Evolutionary conservation across 108 stramenopile species (phyloP).

Genomic region (Stephanodiscus minutulus): DNA sequence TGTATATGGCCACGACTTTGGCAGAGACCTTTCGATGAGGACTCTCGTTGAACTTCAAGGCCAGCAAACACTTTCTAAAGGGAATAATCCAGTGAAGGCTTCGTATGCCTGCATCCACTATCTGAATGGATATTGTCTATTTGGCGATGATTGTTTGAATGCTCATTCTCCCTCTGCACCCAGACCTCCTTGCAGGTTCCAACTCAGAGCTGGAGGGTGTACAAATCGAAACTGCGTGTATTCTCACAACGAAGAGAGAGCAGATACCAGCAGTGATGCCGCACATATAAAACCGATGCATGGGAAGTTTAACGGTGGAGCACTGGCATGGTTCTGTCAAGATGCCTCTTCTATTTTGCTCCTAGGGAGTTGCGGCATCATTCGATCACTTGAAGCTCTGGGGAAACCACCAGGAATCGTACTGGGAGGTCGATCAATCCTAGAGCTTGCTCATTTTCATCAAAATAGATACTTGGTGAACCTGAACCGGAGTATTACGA

Average conservation of each 20-base stretch:
- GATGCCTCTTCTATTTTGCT: slow-evolving; percentile 11
- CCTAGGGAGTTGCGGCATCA: slow-evolving; percentile 16
- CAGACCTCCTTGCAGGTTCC: slow-evolving; percentile 29
- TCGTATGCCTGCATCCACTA: slow-evolving; percentile 41
- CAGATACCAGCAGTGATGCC: not conserved
- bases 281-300: slow-evolving; percentile 8
- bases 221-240: slow-evolving; percentile 36
- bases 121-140: slow-evolving; percentile 29
- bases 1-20: slow-evolving; percentile 19
- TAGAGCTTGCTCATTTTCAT: slow-evolving; percentile 11
- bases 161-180: slow-evolving; percentile 31
- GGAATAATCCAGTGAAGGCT: slow-evolving; percentile 11
- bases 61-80: slow-evolving; percentile 10
- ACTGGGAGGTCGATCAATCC: not conserved
- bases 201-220: slow-evolving; percentile 18
- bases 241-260: slow-evolving; percentile 25
- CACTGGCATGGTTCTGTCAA: slow-evolving; percentile 27
- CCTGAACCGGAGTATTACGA: not conserved
- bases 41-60: slow-evolving; percentile 24
- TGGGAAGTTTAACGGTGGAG: slow-evolving; percentile 27
- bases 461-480: not conserved
- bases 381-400: slow-evolving; percentile 17
- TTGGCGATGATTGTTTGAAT: slow-evolving; percentile 38
- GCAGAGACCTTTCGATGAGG: slow-evolving; percentile 15
- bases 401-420: slow-evolving; percentile 10